Percentiles rank a stretch among this genome's conserved stretches.
phyloP scores from a whole-genome alignment of 305 asterid genomes.

The Solanum aculeatissimum region DNA sequence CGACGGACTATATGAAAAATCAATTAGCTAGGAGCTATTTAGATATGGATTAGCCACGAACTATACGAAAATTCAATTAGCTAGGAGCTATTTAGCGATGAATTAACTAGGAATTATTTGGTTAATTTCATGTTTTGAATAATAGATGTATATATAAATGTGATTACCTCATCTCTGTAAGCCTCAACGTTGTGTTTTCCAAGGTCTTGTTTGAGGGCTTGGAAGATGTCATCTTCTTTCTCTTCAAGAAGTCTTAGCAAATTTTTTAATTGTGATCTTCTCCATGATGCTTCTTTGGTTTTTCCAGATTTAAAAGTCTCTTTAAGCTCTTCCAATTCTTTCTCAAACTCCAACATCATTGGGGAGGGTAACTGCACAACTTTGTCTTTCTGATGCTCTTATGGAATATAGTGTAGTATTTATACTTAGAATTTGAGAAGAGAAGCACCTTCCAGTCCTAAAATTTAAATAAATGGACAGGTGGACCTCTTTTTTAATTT shows the following conservation, averaged over 20 bases:
- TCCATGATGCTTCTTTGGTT: slow-evolving; percentile 63
- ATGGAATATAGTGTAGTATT: not conserved
- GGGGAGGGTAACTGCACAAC: not conserved
- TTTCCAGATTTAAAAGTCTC: slow-evolving; percentile 40
- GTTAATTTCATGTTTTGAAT: too few relatives aligned
- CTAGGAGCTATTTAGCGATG: not conserved
- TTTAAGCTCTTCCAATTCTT: slow-evolving; percentile 26
- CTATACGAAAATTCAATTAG: not conserved
- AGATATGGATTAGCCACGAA: too few relatives aligned
- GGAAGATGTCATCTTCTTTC: slow-evolving; percentile 33
- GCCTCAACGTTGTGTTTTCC: slow-evolving; percentile 66
- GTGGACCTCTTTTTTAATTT: not conserved
- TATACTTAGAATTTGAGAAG: not conserved
- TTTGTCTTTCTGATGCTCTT: not conserved
- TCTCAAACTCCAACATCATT: not conserved
- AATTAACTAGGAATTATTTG: too few relatives aligned
- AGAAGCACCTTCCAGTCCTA: not conserved
- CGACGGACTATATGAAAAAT: too few relatives aligned
- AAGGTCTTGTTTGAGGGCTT: slow-evolving; percentile 50
- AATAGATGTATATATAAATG: not conserved
- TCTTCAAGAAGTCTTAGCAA: slow-evolving; percentile 30
- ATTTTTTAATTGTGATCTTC: slow-evolving; percentile 41
- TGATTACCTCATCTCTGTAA: slow-evolving; percentile 58
- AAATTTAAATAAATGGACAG: not conserved
- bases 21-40: too few relatives aligned